Conservation (phyloP, 2,329 filamentous ascomycete genomes). For the Epichloe hybrida region DNA sequence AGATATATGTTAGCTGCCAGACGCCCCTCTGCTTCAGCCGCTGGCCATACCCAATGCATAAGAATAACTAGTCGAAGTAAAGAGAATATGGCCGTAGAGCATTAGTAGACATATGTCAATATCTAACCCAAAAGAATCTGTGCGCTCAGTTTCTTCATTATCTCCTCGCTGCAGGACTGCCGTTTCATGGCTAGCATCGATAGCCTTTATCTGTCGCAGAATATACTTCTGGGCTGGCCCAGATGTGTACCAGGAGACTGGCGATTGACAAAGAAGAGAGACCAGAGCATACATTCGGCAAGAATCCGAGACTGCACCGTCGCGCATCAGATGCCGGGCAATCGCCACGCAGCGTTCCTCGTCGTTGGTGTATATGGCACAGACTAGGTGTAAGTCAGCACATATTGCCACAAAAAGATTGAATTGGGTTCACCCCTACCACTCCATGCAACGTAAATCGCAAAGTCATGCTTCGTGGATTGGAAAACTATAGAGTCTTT, state of each 20-base stretch:
- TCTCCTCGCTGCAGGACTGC: slow-evolving; percentile 17
- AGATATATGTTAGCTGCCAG: slow-evolving; percentile 1
- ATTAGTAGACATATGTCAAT: slow-evolving; percentile 74
- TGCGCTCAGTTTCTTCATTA: slow-evolving; percentile 6
- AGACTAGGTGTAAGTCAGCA: slow-evolving; percentile 38
- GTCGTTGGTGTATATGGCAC: slow-evolving; percentile 69
- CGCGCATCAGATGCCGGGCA: slow-evolving; percentile 72
- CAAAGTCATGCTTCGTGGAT: slow-evolving; percentile 52
- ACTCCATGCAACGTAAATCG: slow-evolving; percentile 67
- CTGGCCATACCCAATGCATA: slow-evolving; percentile 53
- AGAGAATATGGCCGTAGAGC: slow-evolving; percentile 82
- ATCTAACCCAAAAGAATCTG: slow-evolving; percentile 11
- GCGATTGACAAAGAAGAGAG: slow-evolving; percentile 62
- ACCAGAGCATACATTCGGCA: slow-evolving; percentile 73
- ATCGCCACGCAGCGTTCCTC: slow-evolving; percentile 60
- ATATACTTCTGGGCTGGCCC: slow-evolving; percentile 83
- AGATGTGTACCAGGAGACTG: slow-evolving; percentile 62
- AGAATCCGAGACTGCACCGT: slow-evolving; percentile 67
- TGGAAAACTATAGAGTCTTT: slow-evolving; percentile 73
- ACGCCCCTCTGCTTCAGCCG: neutral
- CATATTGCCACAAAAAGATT: neutral
- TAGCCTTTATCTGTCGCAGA: slow-evolving; percentile 77
- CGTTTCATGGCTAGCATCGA: slow-evolving; percentile 51
- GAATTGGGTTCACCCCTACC: slow-evolving; percentile 31
- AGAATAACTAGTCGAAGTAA: slow-evolving; percentile 68